Evolutionary conservation across 257 asterid species (phyloP), one percentile per base, ranked within the genome.

Genomic region (Solanum tarijense): DNA sequence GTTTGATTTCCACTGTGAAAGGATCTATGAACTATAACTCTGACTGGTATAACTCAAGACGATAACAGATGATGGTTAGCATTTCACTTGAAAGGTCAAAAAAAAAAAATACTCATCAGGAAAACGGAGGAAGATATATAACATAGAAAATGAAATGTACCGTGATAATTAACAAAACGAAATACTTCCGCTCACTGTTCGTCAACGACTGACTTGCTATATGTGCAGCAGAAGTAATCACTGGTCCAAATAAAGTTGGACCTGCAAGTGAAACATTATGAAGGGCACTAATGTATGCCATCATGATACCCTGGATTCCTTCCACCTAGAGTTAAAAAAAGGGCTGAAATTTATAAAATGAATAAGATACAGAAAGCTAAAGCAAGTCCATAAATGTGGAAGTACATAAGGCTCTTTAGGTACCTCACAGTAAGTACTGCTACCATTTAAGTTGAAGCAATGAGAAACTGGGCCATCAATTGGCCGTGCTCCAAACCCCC

Each of bases 401-500:
- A 46, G 75, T 34, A 10, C 20, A 74, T 73, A 68, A 41, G 7
- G 48, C 43, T 83, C 32, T 72, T 75, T 62, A 13, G 76, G 89
- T 88, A 97, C 99, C 98, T 97, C 99, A 83, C 94, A 93, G 88
- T 94, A 92, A 86, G 79, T 95, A 90, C 89, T 96, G 93, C 99
- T 97, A 88, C 99, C 99, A 86, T 95, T 97, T 86, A 97, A 93
- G 89, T 97, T 97, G 90, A 97, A 97, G 91, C 99, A 97, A 90
- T 97, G 99, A 74, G 99, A 97, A 73, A 97, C 98, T 35, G 98
- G 98, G 65, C 99, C 98, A 92, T 97, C 99, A 86, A 97, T 95
- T 85, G 99, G 99, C 78, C 98, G 93, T 66, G 99, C 99, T 89
- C 99, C 99, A 89, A 97, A 97, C 65, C 99, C 99, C 99, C 98